Base-by-base conservation (phyloP, 208 protist genomes). In the Histomonas meleagridis region DNA sequence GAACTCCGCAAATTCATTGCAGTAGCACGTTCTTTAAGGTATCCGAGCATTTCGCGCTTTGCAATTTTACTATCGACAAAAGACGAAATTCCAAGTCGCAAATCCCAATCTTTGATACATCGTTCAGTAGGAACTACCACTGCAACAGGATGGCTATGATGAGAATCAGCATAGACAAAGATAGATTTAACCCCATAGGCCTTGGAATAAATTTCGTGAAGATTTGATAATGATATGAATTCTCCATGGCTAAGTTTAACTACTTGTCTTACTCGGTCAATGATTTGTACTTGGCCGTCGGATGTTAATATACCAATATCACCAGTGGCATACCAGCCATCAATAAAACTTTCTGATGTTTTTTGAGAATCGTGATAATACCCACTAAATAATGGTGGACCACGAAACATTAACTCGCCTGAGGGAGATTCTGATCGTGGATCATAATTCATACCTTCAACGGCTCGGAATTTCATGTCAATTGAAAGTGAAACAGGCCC, bases 241-340 rank as follows among this genome's bases (percentile, higher is more conserved):
- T 96, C 95, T 40, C 95, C 96, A 91, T 97, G 95, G 7, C 95
- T 92, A 3, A 97, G 91, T 92, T 97, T 97, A 91, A 97, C 38
- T 1, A 62, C 14, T 55, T 43, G 16, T 62, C 62, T 91, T 46
- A 38, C 53, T 2, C 79, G 21, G n/a, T 91, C 79, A 55, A 91
- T 91, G 23, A 91, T 91, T 43, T 51, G 28, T 10, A 91, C 4
- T 23, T 7, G 5, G 12, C 79, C 79, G 7, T 60, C 2, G 1
- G 18, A 7, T 21, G n/a, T n/a, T 1, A 55, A 35, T 91, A 10
- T 51, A 21, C 40, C 79, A n/a, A 91, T 91, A 65, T 91, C 79
- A 48, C 79, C 79, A 46, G 79, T 65, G 4, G 79, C 79, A 46
- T 62, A 91, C 79, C 79, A 91, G 18, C 48, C 79, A 62, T 91